These are phyloP conservation scores for Zasmidium citrigriseum DNA, from an alignment of 2,329 filamentous ascomycete genomes.

Conservation along the genomic window DNA sequence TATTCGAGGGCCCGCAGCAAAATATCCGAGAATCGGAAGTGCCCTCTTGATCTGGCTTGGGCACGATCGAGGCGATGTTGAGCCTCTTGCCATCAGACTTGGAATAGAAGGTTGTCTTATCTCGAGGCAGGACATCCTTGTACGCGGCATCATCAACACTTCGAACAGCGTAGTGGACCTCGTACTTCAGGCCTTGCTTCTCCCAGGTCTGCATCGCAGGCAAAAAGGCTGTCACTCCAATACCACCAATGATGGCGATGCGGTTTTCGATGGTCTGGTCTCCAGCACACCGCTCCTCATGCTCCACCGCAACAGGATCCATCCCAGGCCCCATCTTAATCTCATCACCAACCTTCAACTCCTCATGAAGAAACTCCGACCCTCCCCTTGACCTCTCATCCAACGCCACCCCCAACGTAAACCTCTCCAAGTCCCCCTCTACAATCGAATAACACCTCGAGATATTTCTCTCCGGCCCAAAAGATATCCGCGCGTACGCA, in stretches of 20 bases:
- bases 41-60: slow-evolving; percentile 29
- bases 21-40: slow-evolving; percentile 61
- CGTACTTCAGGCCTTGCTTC: slow-evolving; percentile 40
- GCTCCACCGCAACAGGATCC: slow-evolving; percentile 52
- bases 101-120: slow-evolving; percentile 56
- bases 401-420: slow-evolving; percentile 62
- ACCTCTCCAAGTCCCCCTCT: slow-evolving; percentile 49
- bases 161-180: slow-evolving; percentile 62
- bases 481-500: slow-evolving; percentile 58
- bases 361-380: slow-evolving; percentile 58
- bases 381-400: slow-evolving; percentile 44
- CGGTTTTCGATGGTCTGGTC: slow-evolving; percentile 57
- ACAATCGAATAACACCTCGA: slow-evolving; percentile 62
- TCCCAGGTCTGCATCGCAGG: slow-evolving; percentile 45
- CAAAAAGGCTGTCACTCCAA: slow-evolving; percentile 68
- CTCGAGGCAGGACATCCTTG: slow-evolving; percentile 32
- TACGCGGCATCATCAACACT: slow-evolving; percentile 58
- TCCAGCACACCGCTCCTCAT: slow-evolving; percentile 46
- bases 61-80: slow-evolving; percentile 52
- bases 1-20: slow-evolving; percentile 59
- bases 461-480: slow-evolving; percentile 56
- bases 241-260: slow-evolving; percentile 64
- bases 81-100: slow-evolving; percentile 54
- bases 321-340: slow-evolving; percentile 45
- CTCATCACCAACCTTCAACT: neutral